These are phyloP conservation scores for Pseudogymnoascus pannorum DNA, from an alignment of 2,329 filamentous ascomycete species.

Conservation along the genomic window DNA sequence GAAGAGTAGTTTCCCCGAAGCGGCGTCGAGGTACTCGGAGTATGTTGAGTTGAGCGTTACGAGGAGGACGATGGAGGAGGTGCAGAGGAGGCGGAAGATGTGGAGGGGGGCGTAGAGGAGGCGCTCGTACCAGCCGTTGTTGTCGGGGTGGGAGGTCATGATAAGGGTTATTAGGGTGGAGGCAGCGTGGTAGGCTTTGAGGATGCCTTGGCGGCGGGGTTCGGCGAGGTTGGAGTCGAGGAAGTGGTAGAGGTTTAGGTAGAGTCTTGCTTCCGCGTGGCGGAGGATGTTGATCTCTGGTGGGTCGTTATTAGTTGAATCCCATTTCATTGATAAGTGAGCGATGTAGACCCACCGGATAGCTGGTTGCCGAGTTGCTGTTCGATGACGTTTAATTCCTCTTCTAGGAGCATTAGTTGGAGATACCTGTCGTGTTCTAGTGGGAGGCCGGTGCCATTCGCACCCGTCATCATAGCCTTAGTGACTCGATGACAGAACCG, in stretches of 20 bases:
- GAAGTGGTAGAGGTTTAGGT: constrained; percentile 22
- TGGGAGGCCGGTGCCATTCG: background rate
- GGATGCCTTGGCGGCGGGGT: constrained; percentile 11
- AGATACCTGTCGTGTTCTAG: background rate
- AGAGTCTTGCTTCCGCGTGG: constrained; percentile 17
- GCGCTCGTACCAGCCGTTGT: constrained; percentile 8
- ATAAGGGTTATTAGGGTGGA: constrained; percentile 10
- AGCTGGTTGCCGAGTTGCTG: background rate
- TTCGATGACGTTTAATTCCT: background rate
- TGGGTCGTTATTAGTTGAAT: background rate
- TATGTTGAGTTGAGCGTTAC: constrained; percentile 15
- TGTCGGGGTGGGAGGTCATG: background rate
- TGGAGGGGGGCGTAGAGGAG: constrained; percentile 10
- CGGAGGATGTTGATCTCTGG: constrained; percentile 10
- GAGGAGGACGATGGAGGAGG: constrained; percentile 10
- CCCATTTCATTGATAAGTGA: background rate
- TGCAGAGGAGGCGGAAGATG: constrained; percentile 6
- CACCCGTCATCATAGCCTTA: background rate
- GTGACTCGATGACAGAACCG: constrained; percentile 12
- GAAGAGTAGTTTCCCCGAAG: constrained; percentile 7
- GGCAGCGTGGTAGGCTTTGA: constrained; percentile 13
- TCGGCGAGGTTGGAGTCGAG: constrained; percentile 15
- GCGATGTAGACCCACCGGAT: background rate
- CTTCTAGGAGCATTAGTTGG: background rate
- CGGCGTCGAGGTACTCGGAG: constrained; percentile 8